Evolutionary conservation across 73 alveolate genomes (phyloP).

Genomic region (Durusdinium trenchii): DNA sequence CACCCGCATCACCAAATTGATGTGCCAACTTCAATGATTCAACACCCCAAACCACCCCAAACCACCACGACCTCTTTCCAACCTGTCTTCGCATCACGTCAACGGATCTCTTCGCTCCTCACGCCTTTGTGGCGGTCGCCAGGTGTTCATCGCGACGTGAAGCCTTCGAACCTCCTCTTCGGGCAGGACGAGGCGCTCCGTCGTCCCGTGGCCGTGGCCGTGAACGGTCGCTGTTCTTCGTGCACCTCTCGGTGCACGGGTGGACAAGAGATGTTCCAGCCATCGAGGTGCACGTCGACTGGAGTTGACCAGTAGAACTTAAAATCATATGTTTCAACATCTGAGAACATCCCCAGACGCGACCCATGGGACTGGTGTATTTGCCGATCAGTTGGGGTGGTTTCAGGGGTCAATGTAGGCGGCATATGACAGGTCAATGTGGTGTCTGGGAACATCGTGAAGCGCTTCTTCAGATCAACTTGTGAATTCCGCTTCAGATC

Average conservation of each 20-base stretch:
- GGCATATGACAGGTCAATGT: not conserved
- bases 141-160: conserved; percentile 82
- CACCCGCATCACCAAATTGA: no score
- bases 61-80: not conserved
- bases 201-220: not conserved
- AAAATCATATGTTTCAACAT: not conserved
- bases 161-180: conserved; percentile 86
- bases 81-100: not conserved
- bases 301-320: not conserved
- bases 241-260: not conserved
- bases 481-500: no score
- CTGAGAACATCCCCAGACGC: not conserved
- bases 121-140: not conserved
- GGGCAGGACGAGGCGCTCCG: conserved; percentile 57
- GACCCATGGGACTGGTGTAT: no score
- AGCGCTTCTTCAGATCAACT: no score
- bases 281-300: no score
- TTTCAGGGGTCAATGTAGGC: no score
- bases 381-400: no score
- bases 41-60: not conserved
- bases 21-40: no score
- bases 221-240: no score
- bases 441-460: not conserved
- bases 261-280: not conserved
- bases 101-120: not conserved